A percentile compares a stretch with the other conserved stretches of the same genome.
Conservation (phyloP, 2,329 filamentous ascomycete species). For the Daldinia sp. region DNA sequence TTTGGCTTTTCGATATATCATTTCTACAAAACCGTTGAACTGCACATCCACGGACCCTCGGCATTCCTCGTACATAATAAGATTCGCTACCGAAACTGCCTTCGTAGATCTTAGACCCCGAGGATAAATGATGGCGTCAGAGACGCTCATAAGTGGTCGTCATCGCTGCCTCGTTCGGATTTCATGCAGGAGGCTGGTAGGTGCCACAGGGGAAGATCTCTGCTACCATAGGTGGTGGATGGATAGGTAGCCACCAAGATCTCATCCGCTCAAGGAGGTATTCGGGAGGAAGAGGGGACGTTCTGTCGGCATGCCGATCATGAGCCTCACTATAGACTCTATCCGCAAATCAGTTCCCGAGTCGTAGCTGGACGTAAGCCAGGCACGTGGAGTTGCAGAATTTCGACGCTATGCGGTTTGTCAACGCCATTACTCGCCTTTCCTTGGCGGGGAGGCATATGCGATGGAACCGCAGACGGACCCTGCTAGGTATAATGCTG, state of each 20-base stretch:
- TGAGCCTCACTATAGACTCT: slow-evolving; percentile 38
- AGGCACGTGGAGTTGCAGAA: slow-evolving; percentile 28
- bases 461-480: slow-evolving; percentile 40
- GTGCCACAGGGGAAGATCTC: slow-evolving; percentile 11
- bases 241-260: slow-evolving; percentile 17
- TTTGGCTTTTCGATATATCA: slow-evolving; percentile 12
- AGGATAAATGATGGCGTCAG: slow-evolving; percentile 18
- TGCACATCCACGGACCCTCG: not conserved
- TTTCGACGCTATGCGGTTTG: slow-evolving; percentile 22
- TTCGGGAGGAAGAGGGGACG: slow-evolving; percentile 16
- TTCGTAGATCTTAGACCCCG: not conserved
- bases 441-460: slow-evolving; percentile 32
- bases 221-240: slow-evolving; percentile 2
- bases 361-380: slow-evolving; percentile 25
- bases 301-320: slow-evolving; percentile 32
- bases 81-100: not conserved
- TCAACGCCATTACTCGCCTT: slow-evolving; percentile 19
- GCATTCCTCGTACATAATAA: not conserved
- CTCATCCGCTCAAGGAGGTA: slow-evolving; percentile 8
- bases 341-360: slow-evolving; percentile 28
- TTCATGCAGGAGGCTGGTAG: slow-evolving; percentile 10
- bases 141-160: not conserved
- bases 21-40: not conserved
- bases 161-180: slow-evolving; percentile 18
- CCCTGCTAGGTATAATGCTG: slow-evolving; percentile 32